Percentiles rank a stretch among this genome's conserved stretches.
Conservation (phyloP, 2,329 filamentous ascomycete species). For the Plectosphaerella plurivora region DNA sequence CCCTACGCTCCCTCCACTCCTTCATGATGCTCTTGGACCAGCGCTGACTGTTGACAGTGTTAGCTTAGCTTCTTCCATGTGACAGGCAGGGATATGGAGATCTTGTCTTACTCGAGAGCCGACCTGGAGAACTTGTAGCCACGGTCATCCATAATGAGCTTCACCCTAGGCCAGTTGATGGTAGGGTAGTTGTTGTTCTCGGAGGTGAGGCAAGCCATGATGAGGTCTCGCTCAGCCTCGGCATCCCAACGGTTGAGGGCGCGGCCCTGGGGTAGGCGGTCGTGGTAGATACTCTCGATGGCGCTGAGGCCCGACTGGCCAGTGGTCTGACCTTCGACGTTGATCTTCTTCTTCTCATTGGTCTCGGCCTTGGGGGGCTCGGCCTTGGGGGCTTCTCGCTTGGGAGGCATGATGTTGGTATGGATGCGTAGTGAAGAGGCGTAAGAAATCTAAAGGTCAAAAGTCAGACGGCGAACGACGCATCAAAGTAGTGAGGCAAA, state of each 20-base stretch:
- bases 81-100: background rate
- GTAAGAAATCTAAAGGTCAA: too few relatives aligned
- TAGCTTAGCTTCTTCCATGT: background rate
- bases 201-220: slow-evolving; percentile 26
- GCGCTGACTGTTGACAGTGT: slow-evolving; percentile 24
- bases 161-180: slow-evolving; percentile 26
- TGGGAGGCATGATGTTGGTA: too few relatives aligned
- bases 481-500: too few relatives aligned
- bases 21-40: slow-evolving; percentile 32
- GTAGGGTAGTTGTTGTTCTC: slow-evolving; percentile 18
- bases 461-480: too few relatives aligned
- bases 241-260: background rate
- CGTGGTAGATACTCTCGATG: too few relatives aligned
- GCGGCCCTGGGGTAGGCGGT: background rate
- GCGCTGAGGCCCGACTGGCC: too few relatives aligned
- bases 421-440: too few relatives aligned
- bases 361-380: too few relatives aligned
- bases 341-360: too few relatives aligned
- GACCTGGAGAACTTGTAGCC: slow-evolving; percentile 31
- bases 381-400: too few relatives aligned
- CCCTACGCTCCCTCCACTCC: slow-evolving; percentile 24
- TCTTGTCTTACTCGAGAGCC: slow-evolving; percentile 30
- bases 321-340: too few relatives aligned
- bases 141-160: slow-evolving; percentile 22
- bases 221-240: slow-evolving; percentile 22